phyloP scores from a whole-genome alignment of 108 stramenopile species.

The Cylindrotheca fusiformis region DNA sequence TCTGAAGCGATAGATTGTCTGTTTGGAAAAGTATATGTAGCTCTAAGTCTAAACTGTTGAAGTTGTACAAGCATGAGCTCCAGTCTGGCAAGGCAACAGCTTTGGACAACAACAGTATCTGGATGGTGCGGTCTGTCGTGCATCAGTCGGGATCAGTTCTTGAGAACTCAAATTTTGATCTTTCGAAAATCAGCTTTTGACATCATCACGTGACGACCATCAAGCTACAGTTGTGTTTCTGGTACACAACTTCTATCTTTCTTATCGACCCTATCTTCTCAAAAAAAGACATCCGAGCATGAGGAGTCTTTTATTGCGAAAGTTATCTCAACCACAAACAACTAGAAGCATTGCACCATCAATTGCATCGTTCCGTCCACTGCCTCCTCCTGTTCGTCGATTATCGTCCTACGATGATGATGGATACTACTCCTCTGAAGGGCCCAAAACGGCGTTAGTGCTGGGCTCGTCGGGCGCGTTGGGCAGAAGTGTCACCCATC shows the following conservation, averaged over 20 bases:
- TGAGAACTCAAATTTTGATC: too few species aligned
- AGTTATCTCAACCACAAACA: neutral
- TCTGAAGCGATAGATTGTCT: too few species aligned
- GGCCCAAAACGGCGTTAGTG: conserved; percentile 52
- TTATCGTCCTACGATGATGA: conserved; percentile 5
- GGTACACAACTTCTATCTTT: neutral
- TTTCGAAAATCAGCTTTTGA: neutral
- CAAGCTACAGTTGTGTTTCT: too few species aligned
- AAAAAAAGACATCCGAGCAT: neutral
- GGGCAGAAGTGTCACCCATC: conserved; percentile 42
- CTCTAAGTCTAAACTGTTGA: too few species aligned
- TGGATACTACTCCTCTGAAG: neutral
- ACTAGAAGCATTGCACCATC: neutral
- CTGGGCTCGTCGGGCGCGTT: conserved; percentile 70
- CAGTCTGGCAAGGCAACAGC: too few species aligned
- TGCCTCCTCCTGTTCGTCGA: neutral
- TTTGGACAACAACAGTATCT: neutral
- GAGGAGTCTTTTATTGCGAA: neutral
- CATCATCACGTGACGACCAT: neutral
- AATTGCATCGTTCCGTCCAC: too few species aligned
- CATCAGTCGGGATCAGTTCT: neutral
- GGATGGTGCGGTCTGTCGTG: neutral
- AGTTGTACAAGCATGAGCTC: too few species aligned
- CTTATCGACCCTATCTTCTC: neutral
- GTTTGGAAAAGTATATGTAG: too few species aligned